A percentile compares a stretch with the other conserved stretches of the same genome.
Conservation (phyloP, 2,329 filamentous ascomycete genomes). For the Fusarium proliferatum region DNA sequence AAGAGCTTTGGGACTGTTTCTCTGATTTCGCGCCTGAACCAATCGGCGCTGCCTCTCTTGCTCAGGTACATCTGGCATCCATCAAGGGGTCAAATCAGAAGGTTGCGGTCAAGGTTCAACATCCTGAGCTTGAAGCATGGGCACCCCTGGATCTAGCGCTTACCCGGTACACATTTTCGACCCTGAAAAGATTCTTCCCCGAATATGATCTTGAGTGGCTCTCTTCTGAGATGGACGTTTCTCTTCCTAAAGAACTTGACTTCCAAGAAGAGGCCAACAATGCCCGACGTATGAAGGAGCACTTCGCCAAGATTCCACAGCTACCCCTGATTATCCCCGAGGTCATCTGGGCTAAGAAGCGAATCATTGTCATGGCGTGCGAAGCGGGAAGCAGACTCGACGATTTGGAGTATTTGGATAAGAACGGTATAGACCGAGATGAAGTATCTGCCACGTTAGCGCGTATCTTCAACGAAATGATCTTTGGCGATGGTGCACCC, state of each 20-base stretch:
- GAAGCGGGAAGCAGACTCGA: slow-evolving; percentile 88
- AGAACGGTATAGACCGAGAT: slow-evolving; percentile 88
- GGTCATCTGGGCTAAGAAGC: slow-evolving; percentile 87
- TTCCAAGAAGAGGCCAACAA: slow-evolving; percentile 89
- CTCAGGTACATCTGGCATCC: slow-evolving; percentile 91
- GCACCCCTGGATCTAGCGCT: slow-evolving; percentile 86
- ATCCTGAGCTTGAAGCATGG: slow-evolving; percentile 90
- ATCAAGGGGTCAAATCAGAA: slow-evolving; percentile 83
- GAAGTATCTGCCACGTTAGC: slow-evolving; percentile 93
- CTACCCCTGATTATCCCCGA: slow-evolving; percentile 89
- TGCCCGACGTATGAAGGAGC: slow-evolving; percentile 79
- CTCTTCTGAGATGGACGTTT: slow-evolving; percentile 90
- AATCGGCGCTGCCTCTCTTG: slow-evolving; percentile 92
- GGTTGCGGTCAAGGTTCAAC: slow-evolving; percentile 97
- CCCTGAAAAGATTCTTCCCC: slow-evolving; percentile 91
- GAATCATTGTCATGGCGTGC: slow-evolving; percentile 96
- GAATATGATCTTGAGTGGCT: slow-evolving; percentile 98
- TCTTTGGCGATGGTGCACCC: slow-evolving; percentile 88
- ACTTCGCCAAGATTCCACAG: slow-evolving; percentile 80
- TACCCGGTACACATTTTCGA: slow-evolving; percentile 89
- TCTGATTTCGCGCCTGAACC: slow-evolving; percentile 83
- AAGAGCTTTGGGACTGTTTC: slow-evolving; percentile 83
- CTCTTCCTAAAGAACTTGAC: slow-evolving; percentile 90
- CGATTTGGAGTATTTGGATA: slow-evolving; percentile 87
- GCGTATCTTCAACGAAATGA: slow-evolving; percentile 99